Percentiles rank a stretch among this genome's conserved stretches.
These are phyloP conservation scores for Grigorovia yakushimaensis DNA, from an alignment of 805 yeast species.

Conservation along the genomic window DNA sequence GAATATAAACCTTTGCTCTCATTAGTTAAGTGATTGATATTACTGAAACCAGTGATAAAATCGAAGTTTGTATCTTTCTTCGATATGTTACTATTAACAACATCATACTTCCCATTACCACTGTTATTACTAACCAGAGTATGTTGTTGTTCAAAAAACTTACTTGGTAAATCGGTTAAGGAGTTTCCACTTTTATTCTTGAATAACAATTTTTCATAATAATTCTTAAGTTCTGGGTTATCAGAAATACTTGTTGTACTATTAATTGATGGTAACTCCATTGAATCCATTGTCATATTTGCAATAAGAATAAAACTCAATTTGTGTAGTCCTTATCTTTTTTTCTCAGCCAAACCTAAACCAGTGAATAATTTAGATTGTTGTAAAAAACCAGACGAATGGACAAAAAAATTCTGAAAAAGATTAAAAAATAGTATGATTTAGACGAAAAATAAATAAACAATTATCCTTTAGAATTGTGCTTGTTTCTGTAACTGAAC, in stretches of 20 bases:
- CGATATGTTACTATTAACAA: background rate
- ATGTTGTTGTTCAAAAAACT: slow-evolving; percentile 1
- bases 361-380: too few species aligned
- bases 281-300: slow-evolving; percentile 3
- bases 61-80: slow-evolving; percentile 6
- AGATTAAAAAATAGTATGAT: too few species aligned
- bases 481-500: too few species aligned
- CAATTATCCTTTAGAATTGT: too few species aligned
- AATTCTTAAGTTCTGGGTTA: slow-evolving; percentile 25
- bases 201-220: slow-evolving; percentile 27
- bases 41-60: slow-evolving; percentile 21
- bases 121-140: background rate
- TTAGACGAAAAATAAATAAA: too few species aligned
- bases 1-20: background rate
- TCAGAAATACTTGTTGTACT: slow-evolving; percentile 29
- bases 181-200: slow-evolving; percentile 27
- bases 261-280: slow-evolving; percentile 26
- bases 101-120: background rate
- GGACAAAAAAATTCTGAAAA: too few species aligned
- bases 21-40: background rate
- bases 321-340: too few species aligned
- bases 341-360: too few species aligned
- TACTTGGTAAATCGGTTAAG: slow-evolving; percentile 23
- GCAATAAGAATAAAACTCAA: too few species aligned
- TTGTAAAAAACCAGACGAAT: too few species aligned